Base-by-base conservation (phyloP, 1,284 basidiomycete species). In the Cryptococcus sp. region DNA sequence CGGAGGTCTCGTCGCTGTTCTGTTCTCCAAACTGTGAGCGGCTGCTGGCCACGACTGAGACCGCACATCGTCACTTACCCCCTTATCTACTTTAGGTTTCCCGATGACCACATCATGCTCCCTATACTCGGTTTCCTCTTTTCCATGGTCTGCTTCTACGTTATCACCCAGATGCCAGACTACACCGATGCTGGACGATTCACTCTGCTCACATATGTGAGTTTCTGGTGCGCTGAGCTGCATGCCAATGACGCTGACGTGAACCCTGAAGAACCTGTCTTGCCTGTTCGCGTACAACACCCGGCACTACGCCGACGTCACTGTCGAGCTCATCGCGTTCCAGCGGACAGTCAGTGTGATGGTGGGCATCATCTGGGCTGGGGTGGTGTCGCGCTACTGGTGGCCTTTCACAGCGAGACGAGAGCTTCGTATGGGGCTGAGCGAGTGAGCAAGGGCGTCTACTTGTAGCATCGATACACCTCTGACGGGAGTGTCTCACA, bases 371-470 rank as follows among this genome's bases (percentile, higher is more conserved):
- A 72, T 94, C 0, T 98, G 90, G 88, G 93, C 92, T 0, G 84
- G 86, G 2, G 76, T 96, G 28, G 85, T 97, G 12, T 93, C 90
- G 7, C 82, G 90, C 46, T 87, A 88, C 62, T 91, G 93, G 86
- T 98, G 94, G 93, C 94, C 95, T 1, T 85, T 89, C 21, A 94
- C 96, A 70, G 94, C 94, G 0, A 80, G 94, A 52, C 80, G 88
- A 35, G 93, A 97, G 76, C 80, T 98, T 2, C 85, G 87, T 40
- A 85, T 85, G 59, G 88, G 85, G 0, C 81, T 97, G 3, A 87
- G 90, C 77, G 91, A 97, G 90, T 89, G 68, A 74, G 86, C 80
- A 2, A 0, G 5, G 28, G 5, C 28, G 5, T 33, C 5, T 9
- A 33, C 28, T 16, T 18, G 1, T 2, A 33, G 5, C 28, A 9